Evolutionary conservation across 306 rosid species (phyloP), one percentile per base, ranked within the genome.

Genomic region (Malus asiatica): DNA sequence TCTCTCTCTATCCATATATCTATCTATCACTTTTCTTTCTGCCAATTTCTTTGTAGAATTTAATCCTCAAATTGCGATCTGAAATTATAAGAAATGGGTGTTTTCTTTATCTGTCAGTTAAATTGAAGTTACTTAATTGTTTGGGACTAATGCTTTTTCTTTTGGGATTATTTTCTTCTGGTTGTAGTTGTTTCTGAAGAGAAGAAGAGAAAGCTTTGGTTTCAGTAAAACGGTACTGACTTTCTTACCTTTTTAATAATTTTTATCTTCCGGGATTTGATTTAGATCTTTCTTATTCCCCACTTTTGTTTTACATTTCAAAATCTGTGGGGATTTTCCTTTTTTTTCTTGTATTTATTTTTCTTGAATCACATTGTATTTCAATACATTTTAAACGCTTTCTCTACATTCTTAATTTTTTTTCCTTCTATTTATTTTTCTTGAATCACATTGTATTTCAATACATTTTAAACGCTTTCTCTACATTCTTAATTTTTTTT

Each of bases 281-380:
- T 32, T 80, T 80, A 81, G 89, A 87, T 80, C 88, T 79, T 76
- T 84, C 80, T 59, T 42, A 71, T 76, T 88, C 86, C 77, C 70
- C 71, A 73, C 71, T 79, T 77, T 70, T 79, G 61, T 35, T 29
- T 63, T 66, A 30, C 73, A 72, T 70, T 73, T 73, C 58, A 23
- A 61, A 55, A n/a, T 55, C 68, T 68, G 33, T 32, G 81, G 76
- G 68, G 57, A 64, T 75, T 86, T 79, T 76, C 33, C 6, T 1
- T 32, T 72, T 70, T 80, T 78, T 29, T 27, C 27, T 27, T 27
- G 27, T 27, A 27, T 27, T 27, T 27, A 27, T 27, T 27, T 27
- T 27, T 27, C 27, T 27, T 27, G 27, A 27, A 27, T 27, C 27
- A 27, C 27, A 27, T 27, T 27, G 27, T 27, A 27, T 27, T 27